Percentiles rank a stretch among this genome's conserved stretches.
These are phyloP conservation scores for Russula emetica DNA, from an alignment of 768 basidiomycete genomes.

Conservation along the genomic window DNA sequence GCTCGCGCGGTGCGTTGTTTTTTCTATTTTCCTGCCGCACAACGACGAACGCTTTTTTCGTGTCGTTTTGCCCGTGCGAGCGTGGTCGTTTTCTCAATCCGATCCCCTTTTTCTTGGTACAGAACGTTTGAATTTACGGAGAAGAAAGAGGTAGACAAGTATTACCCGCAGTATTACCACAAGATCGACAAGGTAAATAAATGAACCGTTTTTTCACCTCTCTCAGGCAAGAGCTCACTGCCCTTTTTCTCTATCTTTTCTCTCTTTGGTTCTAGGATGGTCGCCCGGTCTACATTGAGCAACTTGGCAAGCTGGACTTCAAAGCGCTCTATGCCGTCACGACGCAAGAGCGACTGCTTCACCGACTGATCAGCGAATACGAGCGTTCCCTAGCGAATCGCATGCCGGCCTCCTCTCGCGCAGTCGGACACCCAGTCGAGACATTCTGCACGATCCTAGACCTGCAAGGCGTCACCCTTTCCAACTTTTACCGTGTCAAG, in stretches of 20 bases:
- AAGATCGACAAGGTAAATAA: conserved; percentile 81
- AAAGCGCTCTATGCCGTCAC: conserved; percentile 76
- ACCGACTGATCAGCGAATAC: conserved; percentile 89
- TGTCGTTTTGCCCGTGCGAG: neutral
- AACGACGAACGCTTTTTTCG: neutral
- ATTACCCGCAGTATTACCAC: conserved; percentile 95
- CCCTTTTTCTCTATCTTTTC: too few relatives aligned
- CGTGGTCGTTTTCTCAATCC: neutral
- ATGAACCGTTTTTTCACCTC: neutral
- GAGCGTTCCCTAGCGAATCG: conserved; percentile 81
- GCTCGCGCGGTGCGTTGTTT: conserved; percentile 51
- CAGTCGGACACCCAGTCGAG: conserved; percentile 83
- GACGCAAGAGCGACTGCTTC: conserved; percentile 80
- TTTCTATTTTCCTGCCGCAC: neutral
- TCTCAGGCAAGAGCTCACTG: neutral
- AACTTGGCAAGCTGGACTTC: conserved; percentile 85
- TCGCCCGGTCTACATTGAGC: conserved; percentile 92
- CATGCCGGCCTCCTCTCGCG: conserved; percentile 69
- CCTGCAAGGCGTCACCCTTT: conserved; percentile 62
- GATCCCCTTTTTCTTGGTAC: neutral
- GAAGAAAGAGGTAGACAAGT: conserved; percentile 77
- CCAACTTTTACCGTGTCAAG: conserved; percentile 86
- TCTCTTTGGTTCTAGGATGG: conserved; percentile 59
- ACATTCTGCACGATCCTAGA: conserved; percentile 98
- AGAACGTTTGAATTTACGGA: conserved; percentile 88